These are phyloP conservation scores for Collybia sp. DNA, from an alignment of 768 basidiomycete species.

Conservation along the genomic window DNA sequence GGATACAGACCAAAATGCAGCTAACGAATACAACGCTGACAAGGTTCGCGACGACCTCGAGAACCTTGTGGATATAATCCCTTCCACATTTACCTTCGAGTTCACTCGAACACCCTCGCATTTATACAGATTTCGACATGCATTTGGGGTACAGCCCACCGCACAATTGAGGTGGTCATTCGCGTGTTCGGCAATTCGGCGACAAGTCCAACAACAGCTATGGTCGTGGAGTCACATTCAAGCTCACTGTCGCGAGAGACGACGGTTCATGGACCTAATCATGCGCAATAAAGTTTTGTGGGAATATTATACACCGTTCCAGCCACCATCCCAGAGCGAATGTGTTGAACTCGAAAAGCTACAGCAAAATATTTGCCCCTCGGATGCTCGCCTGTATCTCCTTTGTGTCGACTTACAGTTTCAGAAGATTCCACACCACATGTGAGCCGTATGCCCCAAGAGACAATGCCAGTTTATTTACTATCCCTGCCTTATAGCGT, in stretches of 20 bases:
- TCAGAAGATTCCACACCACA: constrained; percentile 30
- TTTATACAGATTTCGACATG: constrained; percentile 26
- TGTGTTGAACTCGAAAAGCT: constrained; percentile 23
- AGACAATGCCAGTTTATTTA: background rate
- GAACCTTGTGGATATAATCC: background rate
- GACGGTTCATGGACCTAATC: constrained; percentile 24
- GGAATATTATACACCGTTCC: constrained; percentile 23
- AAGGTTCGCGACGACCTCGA: background rate
- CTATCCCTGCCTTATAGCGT: constrained; percentile 9
- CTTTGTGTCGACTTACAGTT: constrained; percentile 27
- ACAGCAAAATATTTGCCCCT: constrained; percentile 23
- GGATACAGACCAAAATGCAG: constrained; percentile 1
- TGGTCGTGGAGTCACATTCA: constrained; percentile 28
- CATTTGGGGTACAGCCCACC: constrained; percentile 20
- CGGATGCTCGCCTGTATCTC: constrained; percentile 29
- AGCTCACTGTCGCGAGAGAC: constrained; percentile 22
- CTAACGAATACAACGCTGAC: constrained; percentile 16
- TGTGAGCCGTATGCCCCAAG: constrained; percentile 15
- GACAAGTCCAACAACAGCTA: constrained; percentile 22
- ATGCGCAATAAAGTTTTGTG: constrained; percentile 20
- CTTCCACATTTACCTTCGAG: constrained; percentile 14
- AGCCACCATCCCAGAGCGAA: constrained; percentile 20
- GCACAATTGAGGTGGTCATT: constrained; percentile 29
- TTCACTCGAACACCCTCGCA: constrained; percentile 23
- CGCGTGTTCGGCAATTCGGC: constrained; percentile 23